Evolutionary conservation across 495 filamentous ascomycete genomes (phyloP).

Genomic region (Tetracladium setigerum): DNA sequence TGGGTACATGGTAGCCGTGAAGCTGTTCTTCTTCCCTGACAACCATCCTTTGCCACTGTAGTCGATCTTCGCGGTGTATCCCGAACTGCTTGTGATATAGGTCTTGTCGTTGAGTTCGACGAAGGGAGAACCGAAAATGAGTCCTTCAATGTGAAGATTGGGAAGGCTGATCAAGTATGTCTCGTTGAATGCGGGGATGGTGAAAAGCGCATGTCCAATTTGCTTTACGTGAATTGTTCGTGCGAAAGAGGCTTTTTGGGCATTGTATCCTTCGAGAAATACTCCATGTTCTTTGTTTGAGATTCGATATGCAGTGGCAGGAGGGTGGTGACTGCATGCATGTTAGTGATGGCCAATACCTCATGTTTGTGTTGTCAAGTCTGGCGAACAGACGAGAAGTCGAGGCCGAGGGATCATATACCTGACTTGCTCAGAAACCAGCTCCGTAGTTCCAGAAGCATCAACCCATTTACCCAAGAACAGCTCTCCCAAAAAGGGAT

Average conservation of each 20-base stretch:
- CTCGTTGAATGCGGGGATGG: slow-evolving; percentile 62
- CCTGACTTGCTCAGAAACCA: slow-evolving; percentile 79
- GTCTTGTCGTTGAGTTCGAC: slow-evolving; percentile 83
- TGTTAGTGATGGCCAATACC: slow-evolving; percentile 87
- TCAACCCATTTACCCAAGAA: slow-evolving; percentile 69
- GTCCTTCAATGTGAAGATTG: slow-evolving; percentile 85
- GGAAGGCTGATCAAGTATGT: slow-evolving; percentile 89
- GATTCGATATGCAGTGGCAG: slow-evolving; percentile 92
- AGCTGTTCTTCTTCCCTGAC: slow-evolving; percentile 92
- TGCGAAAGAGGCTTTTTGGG: slow-evolving; percentile 91
- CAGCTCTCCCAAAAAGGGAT: slow-evolving; percentile 86
- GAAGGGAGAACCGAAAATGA: slow-evolving; percentile 89
- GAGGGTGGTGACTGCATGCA: slow-evolving; percentile 89
- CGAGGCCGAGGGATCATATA: slow-evolving; percentile 21
- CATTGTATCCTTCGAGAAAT: slow-evolving; percentile 92
- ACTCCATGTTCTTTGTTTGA: slow-evolving; percentile 79
- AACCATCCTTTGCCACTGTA: slow-evolving; percentile 95
- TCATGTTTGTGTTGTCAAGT: slow-evolving; percentile 36
- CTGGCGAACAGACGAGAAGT: background rate
- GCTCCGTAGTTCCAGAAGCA: slow-evolving; percentile 56
- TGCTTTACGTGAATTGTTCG: slow-evolving; percentile 95
- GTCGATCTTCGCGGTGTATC: slow-evolving; percentile 86
- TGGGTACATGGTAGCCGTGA: slow-evolving; percentile 73
- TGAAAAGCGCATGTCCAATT: slow-evolving; percentile 85
- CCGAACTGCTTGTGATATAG: slow-evolving; percentile 79